phyloP scores from a whole-genome alignment of 306 rosid genomes.

The Trifolium pratense region DNA sequence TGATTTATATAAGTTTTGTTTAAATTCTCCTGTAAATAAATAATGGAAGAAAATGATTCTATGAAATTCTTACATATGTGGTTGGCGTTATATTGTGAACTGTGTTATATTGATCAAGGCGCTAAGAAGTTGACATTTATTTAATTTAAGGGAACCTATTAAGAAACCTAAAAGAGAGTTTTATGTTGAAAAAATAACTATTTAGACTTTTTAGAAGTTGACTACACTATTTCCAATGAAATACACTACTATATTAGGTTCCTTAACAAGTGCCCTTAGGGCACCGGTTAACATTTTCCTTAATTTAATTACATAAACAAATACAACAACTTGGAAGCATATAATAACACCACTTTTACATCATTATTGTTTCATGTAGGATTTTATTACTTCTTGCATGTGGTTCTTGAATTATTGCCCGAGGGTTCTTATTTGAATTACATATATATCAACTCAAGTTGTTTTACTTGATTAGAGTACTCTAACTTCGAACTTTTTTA shows the following conservation, averaged over 20 bases:
- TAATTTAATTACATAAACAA: background rate
- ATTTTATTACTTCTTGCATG: conserved; percentile 4
- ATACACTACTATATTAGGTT: too few relatives aligned
- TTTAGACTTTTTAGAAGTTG: too few relatives aligned
- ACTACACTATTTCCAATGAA: too few relatives aligned
- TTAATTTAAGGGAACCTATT: background rate
- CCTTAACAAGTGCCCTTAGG: too few relatives aligned
- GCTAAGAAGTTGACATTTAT: background rate
- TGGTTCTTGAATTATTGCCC: background rate
- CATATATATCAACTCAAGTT: background rate
- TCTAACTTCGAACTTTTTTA: background rate
- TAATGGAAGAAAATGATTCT: background rate
- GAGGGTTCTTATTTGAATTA: background rate
- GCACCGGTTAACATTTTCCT: too few relatives aligned
- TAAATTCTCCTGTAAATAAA: background rate
- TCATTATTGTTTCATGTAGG: background rate
- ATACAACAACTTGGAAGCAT: conserved; percentile 15
- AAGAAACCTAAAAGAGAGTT: too few relatives aligned
- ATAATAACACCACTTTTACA: background rate
- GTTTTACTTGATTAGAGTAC: background rate
- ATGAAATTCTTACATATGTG: conserved; percentile 13
- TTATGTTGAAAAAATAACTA: too few relatives aligned
- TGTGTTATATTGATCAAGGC: background rate
- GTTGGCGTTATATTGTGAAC: conserved; percentile 11
- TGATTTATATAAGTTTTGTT: background rate